These are phyloP conservation scores for Geoglossum cookeanum DNA, from an alignment of 2,329 filamentous ascomycete genomes.

Conservation along the genomic window DNA sequence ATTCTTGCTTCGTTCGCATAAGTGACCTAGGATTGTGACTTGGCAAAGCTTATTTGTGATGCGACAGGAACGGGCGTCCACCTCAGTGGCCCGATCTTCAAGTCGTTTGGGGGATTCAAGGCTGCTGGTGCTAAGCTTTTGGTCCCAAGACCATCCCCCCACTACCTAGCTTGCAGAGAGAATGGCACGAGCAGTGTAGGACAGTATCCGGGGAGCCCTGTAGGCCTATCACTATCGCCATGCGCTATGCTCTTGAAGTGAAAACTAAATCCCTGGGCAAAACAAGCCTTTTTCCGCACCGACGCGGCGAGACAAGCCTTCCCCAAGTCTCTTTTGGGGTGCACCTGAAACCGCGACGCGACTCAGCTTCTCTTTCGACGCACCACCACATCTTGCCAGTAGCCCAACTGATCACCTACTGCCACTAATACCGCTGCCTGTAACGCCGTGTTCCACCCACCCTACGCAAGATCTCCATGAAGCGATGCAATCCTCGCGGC, in stretches of 20 bases:
- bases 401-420: background rate
- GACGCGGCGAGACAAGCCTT: background rate
- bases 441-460: background rate
- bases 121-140: too few species aligned
- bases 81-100: background rate
- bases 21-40: background rate
- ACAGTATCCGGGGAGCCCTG: too few species aligned
- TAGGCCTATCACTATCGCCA: too few species aligned
- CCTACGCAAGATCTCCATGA: background rate
- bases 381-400: background rate
- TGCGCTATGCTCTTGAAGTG: too few species aligned
- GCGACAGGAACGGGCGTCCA: background rate
- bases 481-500: background rate
- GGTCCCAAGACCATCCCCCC: too few species aligned
- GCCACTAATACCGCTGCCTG: background rate
- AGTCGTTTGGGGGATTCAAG: too few species aligned
- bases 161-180: too few species aligned
- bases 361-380: background rate
- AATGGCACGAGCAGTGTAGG: too few species aligned
- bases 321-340: background rate
- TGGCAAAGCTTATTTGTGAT: slow-evolving; percentile 2
- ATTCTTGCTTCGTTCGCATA: background rate
- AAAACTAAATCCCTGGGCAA: background rate
- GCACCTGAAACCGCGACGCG: background rate
- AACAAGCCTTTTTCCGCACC: background rate